Percentiles rank a stretch among this genome's conserved stretches.
Evolutionary conservation across 768 basidiomycete genomes (phyloP).

Genomic region (Boletus edulis): DNA sequence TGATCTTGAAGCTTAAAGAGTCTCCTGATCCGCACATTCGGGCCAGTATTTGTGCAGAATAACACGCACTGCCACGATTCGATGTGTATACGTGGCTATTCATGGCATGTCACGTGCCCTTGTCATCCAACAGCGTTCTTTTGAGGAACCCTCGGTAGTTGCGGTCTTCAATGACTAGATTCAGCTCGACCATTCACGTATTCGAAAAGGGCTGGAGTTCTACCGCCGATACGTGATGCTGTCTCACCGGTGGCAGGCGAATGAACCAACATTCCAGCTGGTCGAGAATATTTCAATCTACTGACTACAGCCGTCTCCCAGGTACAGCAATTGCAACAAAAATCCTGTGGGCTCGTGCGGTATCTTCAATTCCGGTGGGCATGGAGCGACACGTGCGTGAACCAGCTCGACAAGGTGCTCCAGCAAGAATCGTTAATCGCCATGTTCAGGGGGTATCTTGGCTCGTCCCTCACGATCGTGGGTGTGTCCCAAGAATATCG

Average conservation of each 20-base stretch:
- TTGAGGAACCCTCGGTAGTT: not conserved
- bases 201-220: not conserved
- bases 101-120: no score
- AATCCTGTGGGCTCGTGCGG: not conserved
- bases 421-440: conserved; percentile 8
- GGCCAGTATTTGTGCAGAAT: no score
- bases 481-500: no score
- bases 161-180: not conserved
- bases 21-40: not conserved
- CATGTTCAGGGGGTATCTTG: conserved; percentile 16
- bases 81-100: no score
- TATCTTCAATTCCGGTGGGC: not conserved
- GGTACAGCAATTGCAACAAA: not conserved
- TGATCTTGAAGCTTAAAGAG: not conserved
- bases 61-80: no score
- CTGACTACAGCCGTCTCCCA: not conserved
- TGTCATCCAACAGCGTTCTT: not conserved
- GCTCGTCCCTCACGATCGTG: not conserved
- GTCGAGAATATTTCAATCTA: not conserved
- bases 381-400: not conserved
- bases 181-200: not conserved
- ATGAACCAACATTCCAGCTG: not conserved
- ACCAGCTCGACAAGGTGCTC: not conserved
- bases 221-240: conserved; percentile 2
- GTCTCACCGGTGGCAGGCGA: conserved; percentile 1